Evolutionary conservation across 1,139 yeast genomes (phyloP).

Genomic region (Magnusiomyces fungicola): DNA sequence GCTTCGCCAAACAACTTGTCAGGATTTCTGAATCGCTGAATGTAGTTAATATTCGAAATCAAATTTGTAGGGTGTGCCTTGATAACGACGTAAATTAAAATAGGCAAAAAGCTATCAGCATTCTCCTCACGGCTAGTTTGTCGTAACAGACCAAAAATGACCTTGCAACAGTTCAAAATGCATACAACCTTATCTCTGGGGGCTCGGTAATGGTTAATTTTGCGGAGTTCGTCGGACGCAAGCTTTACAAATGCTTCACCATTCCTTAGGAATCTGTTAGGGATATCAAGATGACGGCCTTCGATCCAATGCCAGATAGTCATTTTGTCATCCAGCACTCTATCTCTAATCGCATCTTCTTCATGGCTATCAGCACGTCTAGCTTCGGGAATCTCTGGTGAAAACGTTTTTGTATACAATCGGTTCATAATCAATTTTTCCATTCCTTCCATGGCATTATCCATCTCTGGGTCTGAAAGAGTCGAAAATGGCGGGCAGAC

Average conservation of each 20-base stretch:
- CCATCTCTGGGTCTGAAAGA: constrained; percentile 53
- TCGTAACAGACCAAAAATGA: constrained; percentile 77
- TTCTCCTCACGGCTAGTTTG: constrained; percentile 64
- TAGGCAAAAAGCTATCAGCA: constrained; percentile 89
- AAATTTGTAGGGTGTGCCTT: constrained; percentile 57
- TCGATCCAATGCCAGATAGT: constrained; percentile 67
- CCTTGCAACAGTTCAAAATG: constrained; percentile 83
- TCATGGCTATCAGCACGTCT: constrained; percentile 45
- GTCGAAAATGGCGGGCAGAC: constrained; percentile 67
- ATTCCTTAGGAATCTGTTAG: constrained; percentile 38
- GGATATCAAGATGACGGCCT: constrained; percentile 75
- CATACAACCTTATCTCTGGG: constrained; percentile 95
- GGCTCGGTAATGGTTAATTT: constrained; percentile 76
- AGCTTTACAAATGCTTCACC: constrained; percentile 58
- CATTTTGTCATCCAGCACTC: constrained; percentile 47
- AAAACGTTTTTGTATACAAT: constrained; percentile 66
- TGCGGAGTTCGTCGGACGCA: constrained; percentile 61
- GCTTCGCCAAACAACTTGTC: constrained; percentile 82
- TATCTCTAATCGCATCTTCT: constrained; percentile 60
- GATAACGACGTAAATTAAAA: constrained; percentile 70
- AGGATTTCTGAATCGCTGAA: constrained; percentile 71
- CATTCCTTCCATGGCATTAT: constrained; percentile 80
- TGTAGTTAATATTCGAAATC: constrained; percentile 72
- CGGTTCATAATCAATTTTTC: constrained; percentile 91
- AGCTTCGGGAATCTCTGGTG: constrained; percentile 57